Base-by-base conservation (phyloP, 2,329 filamentous ascomycete genomes). In the Coniosporium tulheliwenetii region DNA sequence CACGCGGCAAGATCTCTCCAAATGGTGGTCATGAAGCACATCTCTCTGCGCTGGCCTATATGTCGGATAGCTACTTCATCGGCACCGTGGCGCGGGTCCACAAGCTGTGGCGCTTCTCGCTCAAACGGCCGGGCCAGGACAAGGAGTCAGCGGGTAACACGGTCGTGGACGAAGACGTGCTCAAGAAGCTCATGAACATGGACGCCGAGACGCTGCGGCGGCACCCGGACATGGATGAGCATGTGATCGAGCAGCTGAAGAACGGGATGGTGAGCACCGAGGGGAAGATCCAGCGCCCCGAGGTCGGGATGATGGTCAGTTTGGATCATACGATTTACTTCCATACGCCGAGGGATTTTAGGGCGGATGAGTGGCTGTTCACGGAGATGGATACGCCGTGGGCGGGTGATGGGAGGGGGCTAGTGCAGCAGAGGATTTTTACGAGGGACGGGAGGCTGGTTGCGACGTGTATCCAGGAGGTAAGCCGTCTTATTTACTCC, bases 31-130 rank as follows among this genome's bases (percentile, higher is more conserved):
- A 80, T 47, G 74, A 81, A 52, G 85, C 86, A 9, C 87, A 96
- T 56, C 67, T 95, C 31, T 81, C 75, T 32, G 91, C 91, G 8
- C 69, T 98, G 45, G 89, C 89, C 16, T 98, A 96, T 65, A 83
- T 96, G 66, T 85, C 79, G 19, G 89, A 96, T 62, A 82, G 75
- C 55, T 91, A 84, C 64, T 96, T 98, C 62, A 87, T 96, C 58
- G 87, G 84, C 33, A 95, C 87, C 2, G 76, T 95, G 7, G 70
- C 79, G 26, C 76, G 85, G 14, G 79, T 87, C 41, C 87, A 95
- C 60, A 72, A 76, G 42, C 70, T 95, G 31, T 87, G 82, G 73
- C 71, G 83, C 10, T 85, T 83, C 56, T 75, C 72, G 1, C 15
- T 13, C 13, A 10, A 36, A 12, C 14, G 36, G 34, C 41, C 38